phyloP scores from a whole-genome alignment of 2,329 filamentous ascomycete genomes.

The Orbilia ellipsospora region DNA sequence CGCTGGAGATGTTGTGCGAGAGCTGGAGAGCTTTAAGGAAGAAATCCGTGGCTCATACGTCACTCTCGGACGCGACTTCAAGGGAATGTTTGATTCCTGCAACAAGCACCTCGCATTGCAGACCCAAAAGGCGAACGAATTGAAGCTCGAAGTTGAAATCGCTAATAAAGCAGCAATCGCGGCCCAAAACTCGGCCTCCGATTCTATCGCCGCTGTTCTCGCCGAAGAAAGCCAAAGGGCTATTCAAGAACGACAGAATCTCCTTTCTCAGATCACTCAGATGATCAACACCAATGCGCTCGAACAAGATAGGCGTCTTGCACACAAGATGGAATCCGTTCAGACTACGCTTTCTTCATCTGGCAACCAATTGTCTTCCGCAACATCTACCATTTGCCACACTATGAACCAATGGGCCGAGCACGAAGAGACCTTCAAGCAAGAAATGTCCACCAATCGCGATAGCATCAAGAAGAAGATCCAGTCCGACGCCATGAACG shows the following conservation, averaged over 20 bases:
- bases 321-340: conserved; percentile 71
- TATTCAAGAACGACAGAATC: conserved; percentile 76
- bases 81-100: conserved; percentile 83
- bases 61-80: conserved; percentile 85
- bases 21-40: conserved; percentile 84
- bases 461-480: conserved; percentile 83
- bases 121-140: conserved; percentile 76
- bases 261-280: conserved; percentile 80
- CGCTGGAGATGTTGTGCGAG: conserved; percentile 85
- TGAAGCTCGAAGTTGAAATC: conserved; percentile 77
- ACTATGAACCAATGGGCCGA: conserved; percentile 80
- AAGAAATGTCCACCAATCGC: conserved; percentile 77
- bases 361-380: conserved; percentile 73
- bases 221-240: conserved; percentile 80
- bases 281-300: conserved; percentile 80
- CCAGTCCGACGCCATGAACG: conserved; percentile 61
- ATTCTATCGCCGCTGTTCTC: conserved; percentile 68
- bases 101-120: conserved; percentile 79
- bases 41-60: conserved; percentile 86
- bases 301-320: conserved; percentile 77
- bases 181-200: conserved; percentile 75
- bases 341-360: conserved; percentile 74
- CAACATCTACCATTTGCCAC: conserved; percentile 73
- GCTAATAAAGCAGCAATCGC: conserved; percentile 76
- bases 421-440: conserved; percentile 75